Conservation (phyloP, 176 grass and related monocot genomes). For the Ensete glaucum region DNA sequence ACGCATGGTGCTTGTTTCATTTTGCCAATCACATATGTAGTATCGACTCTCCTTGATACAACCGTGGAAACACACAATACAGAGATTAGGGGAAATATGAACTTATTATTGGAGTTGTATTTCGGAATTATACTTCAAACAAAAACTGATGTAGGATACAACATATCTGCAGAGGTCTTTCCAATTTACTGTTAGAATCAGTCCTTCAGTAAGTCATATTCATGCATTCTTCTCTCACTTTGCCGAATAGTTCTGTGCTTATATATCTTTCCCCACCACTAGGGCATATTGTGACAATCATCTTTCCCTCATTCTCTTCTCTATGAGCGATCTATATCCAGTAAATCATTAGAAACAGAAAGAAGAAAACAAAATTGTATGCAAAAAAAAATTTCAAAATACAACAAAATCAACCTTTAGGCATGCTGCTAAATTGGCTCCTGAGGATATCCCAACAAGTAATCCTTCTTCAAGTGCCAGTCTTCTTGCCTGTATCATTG, state of each 20-base stretch:
- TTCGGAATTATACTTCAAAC: not conserved
- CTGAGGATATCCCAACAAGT: constrained; percentile 81
- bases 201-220: constrained; percentile 46
- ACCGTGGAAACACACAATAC: too few species aligned
- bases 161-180: too few species aligned
- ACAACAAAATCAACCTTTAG: constrained; percentile 42
- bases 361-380: not conserved
- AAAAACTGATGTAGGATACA: not conserved
- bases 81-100: not conserved
- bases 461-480: constrained; percentile 78
- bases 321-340: constrained; percentile 38
- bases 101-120: not conserved
- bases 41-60: too few species aligned
- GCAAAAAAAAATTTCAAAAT: not conserved
- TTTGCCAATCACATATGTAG: too few species aligned
- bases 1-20: too few species aligned
- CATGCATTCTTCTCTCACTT: constrained; percentile 47
- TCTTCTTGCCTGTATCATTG: constrained; percentile 66
- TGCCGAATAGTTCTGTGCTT: constrained; percentile 52
- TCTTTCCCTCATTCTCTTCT: constrained; percentile 53
- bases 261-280: constrained; percentile 54
- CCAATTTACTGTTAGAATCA: too few species aligned
- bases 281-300: constrained; percentile 63
- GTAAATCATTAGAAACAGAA: not conserved
- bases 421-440: constrained; percentile 58